Evolutionary conservation across 345 rosid genomes (phyloP).

Genomic region (Ailanthus altissimus): DNA sequence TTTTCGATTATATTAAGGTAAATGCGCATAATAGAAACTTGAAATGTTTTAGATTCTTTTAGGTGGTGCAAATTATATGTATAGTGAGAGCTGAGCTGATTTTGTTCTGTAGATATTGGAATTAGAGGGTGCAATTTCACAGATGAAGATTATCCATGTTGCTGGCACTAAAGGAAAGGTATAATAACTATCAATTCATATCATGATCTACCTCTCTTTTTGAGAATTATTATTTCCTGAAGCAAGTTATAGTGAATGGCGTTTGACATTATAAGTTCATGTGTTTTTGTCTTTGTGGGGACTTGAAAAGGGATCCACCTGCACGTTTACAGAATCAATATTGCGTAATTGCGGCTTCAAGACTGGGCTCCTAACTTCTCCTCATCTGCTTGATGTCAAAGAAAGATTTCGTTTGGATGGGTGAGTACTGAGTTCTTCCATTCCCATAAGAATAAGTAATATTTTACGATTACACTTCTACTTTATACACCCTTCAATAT

Average conservation of each 20-base stretch:
- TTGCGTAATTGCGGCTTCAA: conserved; percentile 78
- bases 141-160: conserved; percentile 89
- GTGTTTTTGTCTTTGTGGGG: not conserved
- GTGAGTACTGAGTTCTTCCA: no score
- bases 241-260: no score
- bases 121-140: conserved; percentile 69
- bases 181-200: no score
- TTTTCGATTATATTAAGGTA: conserved; percentile 79
- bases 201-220: no score
- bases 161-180: conserved; percentile 99
- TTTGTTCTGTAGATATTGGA: conserved; percentile 63
- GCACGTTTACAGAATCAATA: conserved; percentile 84
- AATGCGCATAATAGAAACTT: no score
- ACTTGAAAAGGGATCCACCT: conserved; percentile 76
- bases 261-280: conserved; percentile 8
- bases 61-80: conserved; percentile 6
- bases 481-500: no score
- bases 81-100: not conserved
- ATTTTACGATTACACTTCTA: no score
- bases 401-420: conserved; percentile 90
- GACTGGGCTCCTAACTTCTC: conserved; percentile 96
- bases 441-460: no score
- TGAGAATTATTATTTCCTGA: no score
- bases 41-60: no score
- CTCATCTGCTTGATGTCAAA: conserved; percentile 83